Percentiles rank a stretch among this genome's conserved stretches.
phyloP scores from a whole-genome alignment of 306 rosid species.

The Argentina anserina region DNA sequence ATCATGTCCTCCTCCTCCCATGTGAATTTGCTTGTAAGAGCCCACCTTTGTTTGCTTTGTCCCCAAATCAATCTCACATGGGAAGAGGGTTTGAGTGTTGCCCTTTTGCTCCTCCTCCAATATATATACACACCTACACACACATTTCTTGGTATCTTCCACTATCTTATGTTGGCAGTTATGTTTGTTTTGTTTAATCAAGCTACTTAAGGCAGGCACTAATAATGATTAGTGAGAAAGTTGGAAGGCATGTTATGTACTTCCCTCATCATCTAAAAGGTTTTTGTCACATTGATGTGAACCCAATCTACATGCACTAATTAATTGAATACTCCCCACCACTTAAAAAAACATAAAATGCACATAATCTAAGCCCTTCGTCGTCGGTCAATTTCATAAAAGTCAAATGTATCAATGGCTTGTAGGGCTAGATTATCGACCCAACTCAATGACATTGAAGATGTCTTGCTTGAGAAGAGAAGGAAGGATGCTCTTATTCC shows the following conservation, averaged over 20 bases:
- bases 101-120: constrained; percentile 18
- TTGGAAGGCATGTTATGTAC: constrained; percentile 39
- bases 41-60: constrained; percentile 66
- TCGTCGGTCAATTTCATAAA: neutral
- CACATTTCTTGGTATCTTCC: constrained; percentile 27
- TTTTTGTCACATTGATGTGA: constrained; percentile 17
- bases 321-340: neutral
- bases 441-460: neutral
- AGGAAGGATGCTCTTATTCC: constrained; percentile 5
- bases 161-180: constrained; percentile 51
- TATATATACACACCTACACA: neutral
- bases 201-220: constrained; percentile 42
- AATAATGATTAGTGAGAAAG: constrained; percentile 60
- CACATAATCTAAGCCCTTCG: neutral
- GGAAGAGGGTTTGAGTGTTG: constrained; percentile 34
- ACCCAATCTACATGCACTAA: constrained; percentile 1
- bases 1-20: constrained; percentile 75
- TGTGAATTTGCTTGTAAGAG: constrained; percentile 66
- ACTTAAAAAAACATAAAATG: neutral
- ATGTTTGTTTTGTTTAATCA: constrained; percentile 22
- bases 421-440: neutral
- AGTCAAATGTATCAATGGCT: constrained; percentile 17
- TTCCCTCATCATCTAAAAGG: neutral
- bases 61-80: constrained; percentile 81
- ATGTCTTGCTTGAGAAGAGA: neutral